A percentile compares a stretch with the other conserved stretches of the same genome.
Evolutionary conservation across 1,139 yeast genomes (phyloP).

Genomic region (Saccharomyces uvarum): DNA sequence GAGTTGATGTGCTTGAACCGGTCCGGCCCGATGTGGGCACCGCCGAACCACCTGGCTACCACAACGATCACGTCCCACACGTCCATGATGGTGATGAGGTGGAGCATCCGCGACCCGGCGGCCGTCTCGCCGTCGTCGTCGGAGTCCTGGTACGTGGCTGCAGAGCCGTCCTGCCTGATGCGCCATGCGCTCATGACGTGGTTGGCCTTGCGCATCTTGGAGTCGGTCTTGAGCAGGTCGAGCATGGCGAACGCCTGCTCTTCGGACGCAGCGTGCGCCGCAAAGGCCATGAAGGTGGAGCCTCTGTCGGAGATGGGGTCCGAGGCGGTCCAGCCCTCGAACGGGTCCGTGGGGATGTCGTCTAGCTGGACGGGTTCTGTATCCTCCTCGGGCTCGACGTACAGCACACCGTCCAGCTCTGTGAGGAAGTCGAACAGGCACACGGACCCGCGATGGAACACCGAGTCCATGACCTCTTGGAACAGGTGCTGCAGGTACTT

Average conservation of each 20-base stretch:
- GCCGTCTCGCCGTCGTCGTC: conserved; percentile 98
- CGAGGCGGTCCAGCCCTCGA: conserved; percentile 66
- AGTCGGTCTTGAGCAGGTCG: conserved; percentile 50
- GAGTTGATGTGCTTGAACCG: conserved; percentile 89
- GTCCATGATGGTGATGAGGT: conserved; percentile 72
- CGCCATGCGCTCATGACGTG: conserved; percentile 89
- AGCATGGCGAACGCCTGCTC: conserved; percentile 56
- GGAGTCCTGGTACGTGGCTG: conserved; percentile 54
- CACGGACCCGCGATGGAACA: conserved; percentile 54
- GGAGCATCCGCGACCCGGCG: conserved; percentile 84
- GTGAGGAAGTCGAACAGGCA: conserved; percentile 72
- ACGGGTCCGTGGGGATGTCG: conserved; percentile 34
- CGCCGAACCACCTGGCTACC: conserved; percentile 92
- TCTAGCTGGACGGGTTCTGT: conserved; percentile 8
- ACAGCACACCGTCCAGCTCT: conserved; percentile 50
- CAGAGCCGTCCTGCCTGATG: conserved; percentile 42
- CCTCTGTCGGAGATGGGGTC: conserved; percentile 77
- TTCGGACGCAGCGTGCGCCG: conserved; percentile 51
- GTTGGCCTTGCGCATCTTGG: conserved; percentile 56
- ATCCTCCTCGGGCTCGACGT: conserved; percentile 31
- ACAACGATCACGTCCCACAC: conserved; percentile 76
- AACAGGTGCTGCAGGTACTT: conserved; percentile 40
- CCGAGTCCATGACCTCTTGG: conserved; percentile 42
- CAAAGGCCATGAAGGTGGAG: conserved; percentile 78
- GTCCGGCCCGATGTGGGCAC: conserved; percentile 85